Evolutionary conservation across 305 asterid genomes (phyloP), one percentile per base, ranked within the genome.

Genomic region (Solanum aculeatissimum): DNA sequence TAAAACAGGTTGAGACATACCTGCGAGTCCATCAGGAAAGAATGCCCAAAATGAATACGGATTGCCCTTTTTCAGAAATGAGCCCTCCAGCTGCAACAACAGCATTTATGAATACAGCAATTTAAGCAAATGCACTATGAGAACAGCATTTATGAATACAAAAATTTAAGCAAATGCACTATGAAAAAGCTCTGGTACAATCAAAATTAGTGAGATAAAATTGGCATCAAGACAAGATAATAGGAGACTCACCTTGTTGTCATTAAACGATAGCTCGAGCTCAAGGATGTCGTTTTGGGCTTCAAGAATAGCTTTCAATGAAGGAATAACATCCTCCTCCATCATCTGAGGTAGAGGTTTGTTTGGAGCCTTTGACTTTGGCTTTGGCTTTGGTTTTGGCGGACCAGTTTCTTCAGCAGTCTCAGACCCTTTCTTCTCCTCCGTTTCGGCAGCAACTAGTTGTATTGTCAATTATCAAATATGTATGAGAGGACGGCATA

Each of bases 41-140:
- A 95, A 94, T 55, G 98, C 97, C 98, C 98, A 95, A 62, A 95
- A 95, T 84, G 97, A 83, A 81, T 92, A 90, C 32, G 95, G 91
- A 55, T 84, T 89, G 43, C 89, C 97, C 84, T 91, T 91, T 91
- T 95, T 95, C 66, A 88, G 27, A 82, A 95, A 94, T 10, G 95
- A 91, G 80, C 98, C 98, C 87, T 93, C 96, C 89, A 95, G 87
- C 98, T 95, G 97, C 85, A 83, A 78, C 66, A 82, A 6, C 27
- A 38, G 3, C 35, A 87, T 83, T 66, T 81, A 89, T 55, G 29
- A 75, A 70, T 27, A 58, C 51, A 27, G 27, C 15, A 32, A 32
- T 12, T 12, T 29, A 65, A 66, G 23, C 43, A 51, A 85, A 84
- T 75, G 85, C 83, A 80, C 77, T 65, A 19, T 62, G 55, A 19